Evolutionary conservation across 768 basidiomycete species (phyloP), one percentile per base, ranked within the genome.

Genomic region (Porpolomopsis calyptriformis): DNA sequence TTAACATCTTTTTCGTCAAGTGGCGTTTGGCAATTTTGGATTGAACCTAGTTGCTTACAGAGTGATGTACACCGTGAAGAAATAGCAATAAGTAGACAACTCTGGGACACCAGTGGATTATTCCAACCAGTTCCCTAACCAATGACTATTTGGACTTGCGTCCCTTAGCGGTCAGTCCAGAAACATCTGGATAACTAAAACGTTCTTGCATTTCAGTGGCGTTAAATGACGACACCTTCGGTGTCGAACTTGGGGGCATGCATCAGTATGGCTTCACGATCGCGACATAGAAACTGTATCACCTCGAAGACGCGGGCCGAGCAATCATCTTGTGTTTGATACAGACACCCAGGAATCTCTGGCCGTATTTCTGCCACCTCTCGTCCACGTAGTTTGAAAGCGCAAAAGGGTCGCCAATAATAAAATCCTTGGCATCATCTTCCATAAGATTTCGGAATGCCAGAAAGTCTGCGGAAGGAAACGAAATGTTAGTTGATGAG

Each of bases 371-470:
- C 3, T 51, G 50, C 46, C 56, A 71, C 48, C 61, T 60, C 0
- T 52, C 35, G 3, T 66, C 56, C 0, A 60, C 59, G 27, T 59
- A 41, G 26, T 70, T 61, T 36, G 63, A 53, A 10, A 69, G 72
- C 47, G 73, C 63, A 57, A 73, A 61, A 73, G 76, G 75, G 11
- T 64, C 63, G 4, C 61, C 56, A 20, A 63, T 62, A 20, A 81
- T n/a, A n/a, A n/a, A 52, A 50, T 76, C 70, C 19, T 66, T 59
- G 6, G 73, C 63, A 12, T 73, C 65, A 20, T 59, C 62, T 10
- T 59, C 60, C 12, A 84, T 61, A 33, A 54, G 49, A 3, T 31
- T 27, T 27, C 52, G 56, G 52, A 72, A 70, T 7, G 61, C 49
- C 16, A 60, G 49, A 41, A 64, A 67, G 50, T 72, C 71, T 67